Evolutionary conservation across 768 basidiomycete genomes (phyloP).

Genomic region (Lepiota subincarnata): DNA sequence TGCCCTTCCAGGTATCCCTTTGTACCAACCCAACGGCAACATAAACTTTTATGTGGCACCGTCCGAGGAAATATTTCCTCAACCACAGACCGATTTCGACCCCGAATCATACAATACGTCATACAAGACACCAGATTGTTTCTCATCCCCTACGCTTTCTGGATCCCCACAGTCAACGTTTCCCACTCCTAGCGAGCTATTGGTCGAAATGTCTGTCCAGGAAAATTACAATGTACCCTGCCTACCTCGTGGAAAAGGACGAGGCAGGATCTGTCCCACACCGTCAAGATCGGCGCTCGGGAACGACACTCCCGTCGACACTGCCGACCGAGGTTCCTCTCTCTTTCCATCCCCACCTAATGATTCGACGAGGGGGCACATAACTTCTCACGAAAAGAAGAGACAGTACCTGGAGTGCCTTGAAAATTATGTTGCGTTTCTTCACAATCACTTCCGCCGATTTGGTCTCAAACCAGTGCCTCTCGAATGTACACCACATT

Average conservation of each 20-base stretch:
- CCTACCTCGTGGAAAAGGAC: slow-evolving; percentile 3
- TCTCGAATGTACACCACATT: slow-evolving; percentile 47
- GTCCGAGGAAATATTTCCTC: not conserved
- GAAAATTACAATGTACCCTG: not conserved
- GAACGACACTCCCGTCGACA: not conserved
- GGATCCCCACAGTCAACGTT: slow-evolving; percentile 32
- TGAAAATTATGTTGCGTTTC: slow-evolving; percentile 64
- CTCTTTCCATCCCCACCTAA: not conserved
- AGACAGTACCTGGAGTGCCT: slow-evolving; percentile 69
- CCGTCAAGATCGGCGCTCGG: slow-evolving; percentile 60
- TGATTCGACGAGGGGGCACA: slow-evolving; percentile 47
- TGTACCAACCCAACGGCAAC: not conserved
- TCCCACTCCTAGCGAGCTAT: slow-evolving; percentile 63
- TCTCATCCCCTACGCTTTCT: not conserved
- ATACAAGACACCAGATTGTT: not conserved
- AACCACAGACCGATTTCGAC: not conserved
- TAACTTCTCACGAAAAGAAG: slow-evolving; percentile 78
- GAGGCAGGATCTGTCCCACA: slow-evolving; percentile 24
- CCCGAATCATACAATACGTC: not conserved
- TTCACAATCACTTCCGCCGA: slow-evolving; percentile 57
- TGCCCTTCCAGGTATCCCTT: not conserved
- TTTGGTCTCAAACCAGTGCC: slow-evolving; percentile 42
- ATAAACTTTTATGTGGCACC: not conserved
- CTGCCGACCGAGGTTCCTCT: not conserved
- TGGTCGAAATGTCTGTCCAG: slow-evolving; percentile 37